Evolutionary conservation across 2,329 filamentous ascomycete species (phyloP), one percentile per base, ranked within the genome.

Genomic region (Stachybotrys chlorohalonatus): DNA sequence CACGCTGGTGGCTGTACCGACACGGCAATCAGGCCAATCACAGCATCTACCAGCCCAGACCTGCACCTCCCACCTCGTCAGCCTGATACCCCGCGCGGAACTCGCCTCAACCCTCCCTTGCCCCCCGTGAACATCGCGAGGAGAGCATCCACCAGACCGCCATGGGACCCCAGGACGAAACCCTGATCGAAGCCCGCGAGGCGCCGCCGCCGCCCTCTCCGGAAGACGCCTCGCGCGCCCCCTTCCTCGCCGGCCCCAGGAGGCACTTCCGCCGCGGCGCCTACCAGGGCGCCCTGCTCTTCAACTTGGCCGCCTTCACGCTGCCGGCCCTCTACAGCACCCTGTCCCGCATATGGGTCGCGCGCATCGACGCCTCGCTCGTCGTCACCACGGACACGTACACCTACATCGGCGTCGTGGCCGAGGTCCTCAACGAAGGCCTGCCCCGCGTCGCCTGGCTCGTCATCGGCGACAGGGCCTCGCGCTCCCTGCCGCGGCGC

Each of bases 371-470:
- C 64, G 69, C 80, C 0, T 79, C 75, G 1, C 65, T 68, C 59
- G 67, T 71, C 7, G 67, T 68, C 1, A 68, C 68, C 7, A 69
- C 67, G 3, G 69, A 71, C 9, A 72, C 78, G 0, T 88, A 86
- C 66, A 89, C 84, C 0, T 90, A 90, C 65, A 87, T 90, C 56
- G 76, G 79, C 17, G 78, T 83, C 0, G 74, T 89, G 0, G 80
- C 79, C 1, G 83, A 90, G 63, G 84, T 88, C 0, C 67, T 90
- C 15, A 90, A 90, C 59, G 86, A 90, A 64, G 86, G 86, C 0
- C 78, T 90, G 0, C 86, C 86, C 0, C 76, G 85, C 24, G 82
- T 85, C 0, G 77, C 84, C 0, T 90, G 83, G 81, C 73, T 84
- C 6, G 77, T 87, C 55, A 88, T 90, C 55, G 85, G 84, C 7